Evolutionary conservation across 169 alveolate genomes (phyloP).

Genomic region (Eimeria brunetti): DNA sequence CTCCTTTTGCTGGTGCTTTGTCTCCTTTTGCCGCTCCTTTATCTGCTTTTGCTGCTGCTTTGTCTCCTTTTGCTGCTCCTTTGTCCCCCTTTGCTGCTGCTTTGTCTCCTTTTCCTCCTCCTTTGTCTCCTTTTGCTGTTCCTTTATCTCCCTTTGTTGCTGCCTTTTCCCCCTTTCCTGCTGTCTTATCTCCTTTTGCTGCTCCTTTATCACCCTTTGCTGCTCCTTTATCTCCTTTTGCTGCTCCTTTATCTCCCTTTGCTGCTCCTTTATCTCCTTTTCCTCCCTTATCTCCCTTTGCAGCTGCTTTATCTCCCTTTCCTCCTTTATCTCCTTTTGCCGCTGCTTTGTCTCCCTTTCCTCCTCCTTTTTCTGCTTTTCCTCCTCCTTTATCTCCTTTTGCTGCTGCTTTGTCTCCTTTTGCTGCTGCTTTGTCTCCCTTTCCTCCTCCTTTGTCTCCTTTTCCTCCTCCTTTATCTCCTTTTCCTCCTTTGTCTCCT

Average conservation of each 20-base stretch:
- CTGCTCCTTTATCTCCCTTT: background rate
- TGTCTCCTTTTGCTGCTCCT: background rate
- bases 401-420: background rate
- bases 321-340: background rate
- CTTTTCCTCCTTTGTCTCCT: background rate
- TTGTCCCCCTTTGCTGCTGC: background rate
- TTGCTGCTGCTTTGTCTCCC: background rate
- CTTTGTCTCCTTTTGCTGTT: background rate
- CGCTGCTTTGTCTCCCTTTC: background rate
- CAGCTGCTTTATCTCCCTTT: background rate
- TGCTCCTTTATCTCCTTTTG: background rate
- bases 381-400: background rate
- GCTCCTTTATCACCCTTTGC: too few relatives aligned
- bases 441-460: background rate
- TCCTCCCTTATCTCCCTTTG: background rate
- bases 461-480: background rate
- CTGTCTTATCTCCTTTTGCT: slow-evolving; percentile 2
- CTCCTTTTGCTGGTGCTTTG: background rate
- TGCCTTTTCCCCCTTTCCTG: background rate
- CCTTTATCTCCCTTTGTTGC: background rate
- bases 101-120: background rate
- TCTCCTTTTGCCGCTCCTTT: background rate
- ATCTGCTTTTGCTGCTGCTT: too few relatives aligned
- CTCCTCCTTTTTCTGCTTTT: background rate
- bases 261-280: background rate